These are phyloP conservation scores for Fusarium pseudoanthophilum DNA, from an alignment of 2,329 filamentous ascomycete genomes.

Conservation along the genomic window DNA sequence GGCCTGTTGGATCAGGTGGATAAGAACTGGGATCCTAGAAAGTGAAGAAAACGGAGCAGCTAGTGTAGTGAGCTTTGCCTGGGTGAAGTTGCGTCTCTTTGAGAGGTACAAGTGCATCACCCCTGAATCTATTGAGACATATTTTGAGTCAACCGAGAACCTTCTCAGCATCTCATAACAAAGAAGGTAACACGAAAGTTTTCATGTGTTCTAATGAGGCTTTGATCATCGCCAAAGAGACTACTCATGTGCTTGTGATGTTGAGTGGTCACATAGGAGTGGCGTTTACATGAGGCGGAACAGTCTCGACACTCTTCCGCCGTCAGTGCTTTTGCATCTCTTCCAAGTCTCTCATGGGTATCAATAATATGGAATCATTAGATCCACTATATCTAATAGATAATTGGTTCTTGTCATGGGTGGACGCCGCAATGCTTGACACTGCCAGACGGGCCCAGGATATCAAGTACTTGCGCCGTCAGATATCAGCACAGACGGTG, in stretches of 20 bases:
- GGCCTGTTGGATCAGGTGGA: slow-evolving; percentile 51
- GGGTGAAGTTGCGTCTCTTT: neutral
- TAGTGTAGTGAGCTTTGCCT: neutral
- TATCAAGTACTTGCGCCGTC: neutral
- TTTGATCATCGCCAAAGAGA: neutral
- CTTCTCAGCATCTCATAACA: neutral
- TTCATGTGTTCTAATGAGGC: neutral
- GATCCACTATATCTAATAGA: neutral
- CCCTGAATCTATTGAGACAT: slow-evolving; percentile 18
- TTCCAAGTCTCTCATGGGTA: neutral
- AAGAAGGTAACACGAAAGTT: neutral
- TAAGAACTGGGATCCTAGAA: slow-evolving; percentile 54
- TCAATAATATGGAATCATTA: neutral
- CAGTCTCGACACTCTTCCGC: neutral
- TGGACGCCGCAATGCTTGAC: slow-evolving; percentile 10
- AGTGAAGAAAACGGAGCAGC: neutral
- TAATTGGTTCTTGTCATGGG: neutral
- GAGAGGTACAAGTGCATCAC: neutral
- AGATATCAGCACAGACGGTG: neutral
- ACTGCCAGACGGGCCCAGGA: neutral
- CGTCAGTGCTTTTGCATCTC: too few relatives aligned
- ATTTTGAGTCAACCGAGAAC: neutral
- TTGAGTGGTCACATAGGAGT: neutral
- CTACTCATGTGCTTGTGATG: slow-evolving; percentile 3
- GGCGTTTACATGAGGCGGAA: neutral